These are phyloP conservation scores for Saccharomyces hybrid DNA, from an alignment of 1,139 yeast species.

Conservation along the genomic window DNA sequence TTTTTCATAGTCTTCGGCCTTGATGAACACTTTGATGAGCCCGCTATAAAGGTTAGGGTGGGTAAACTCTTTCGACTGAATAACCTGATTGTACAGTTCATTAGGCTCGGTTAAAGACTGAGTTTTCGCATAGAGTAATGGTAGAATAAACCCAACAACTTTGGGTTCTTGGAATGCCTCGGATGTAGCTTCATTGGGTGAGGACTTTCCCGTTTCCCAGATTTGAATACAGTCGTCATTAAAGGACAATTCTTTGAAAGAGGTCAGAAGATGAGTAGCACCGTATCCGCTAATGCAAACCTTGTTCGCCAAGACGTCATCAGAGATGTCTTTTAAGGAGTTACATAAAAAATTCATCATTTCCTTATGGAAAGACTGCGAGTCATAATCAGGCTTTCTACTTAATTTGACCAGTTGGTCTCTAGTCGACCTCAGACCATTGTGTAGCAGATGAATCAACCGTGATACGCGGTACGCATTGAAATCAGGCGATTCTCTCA, in stretches of 20 bases:
- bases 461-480: conserved; percentile 37
- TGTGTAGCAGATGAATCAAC: conserved; percentile 40
- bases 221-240: conserved; percentile 45
- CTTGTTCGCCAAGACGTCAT: conserved; percentile 37
- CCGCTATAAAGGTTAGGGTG: conserved; percentile 49
- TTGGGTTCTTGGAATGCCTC: conserved; percentile 39
- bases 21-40: conserved; percentile 49
- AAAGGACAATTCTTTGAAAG: conserved; percentile 45
- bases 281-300: conserved; percentile 43
- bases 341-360: conserved; percentile 38
- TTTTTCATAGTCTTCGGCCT: conserved; percentile 41
- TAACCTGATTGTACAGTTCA: conserved; percentile 26
- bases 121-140: conserved; percentile 48
- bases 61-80: conserved; percentile 27
- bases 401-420: conserved; percentile 40
- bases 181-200: background rate
- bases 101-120: conserved; percentile 12
- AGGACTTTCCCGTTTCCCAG: conserved; percentile 36
- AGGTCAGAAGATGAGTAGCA: conserved; percentile 48
- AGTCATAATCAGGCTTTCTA: conserved; percentile 47
- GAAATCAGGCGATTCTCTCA: conserved; percentile 37
- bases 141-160: conserved; percentile 64
- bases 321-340: conserved; percentile 41
- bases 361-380: conserved; percentile 42
- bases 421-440: conserved; percentile 44